Evolutionary conservation across 179 eudicot genomes (phyloP), one percentile per base, ranked within the genome.

Genomic region (Amaranthus tricolor): DNA sequence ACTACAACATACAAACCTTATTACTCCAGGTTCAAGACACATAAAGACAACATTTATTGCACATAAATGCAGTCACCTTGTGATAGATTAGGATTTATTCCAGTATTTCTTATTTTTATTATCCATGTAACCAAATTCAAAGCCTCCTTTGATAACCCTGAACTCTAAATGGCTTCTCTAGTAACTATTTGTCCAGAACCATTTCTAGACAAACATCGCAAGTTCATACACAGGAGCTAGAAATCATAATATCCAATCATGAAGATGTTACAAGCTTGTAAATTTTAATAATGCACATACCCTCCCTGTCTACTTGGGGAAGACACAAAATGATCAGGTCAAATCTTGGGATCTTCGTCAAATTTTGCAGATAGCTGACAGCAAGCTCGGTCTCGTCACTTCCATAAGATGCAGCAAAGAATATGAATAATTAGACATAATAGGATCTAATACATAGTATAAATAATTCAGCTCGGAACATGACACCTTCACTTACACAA

Each of bases 271-370:
- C 55, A 53, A 63, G 63, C 20, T n/a, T 15, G 59, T 12, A 17
- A 43, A 72, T 19, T 15, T 57, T 47, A 44, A 59, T 63, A 69
- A 73, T 15, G 68, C 55, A 83, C 96, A 70, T 90, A 95, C 99
- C 95, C 66, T 88, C 81, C 77, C 83, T 89, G 76, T 93, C 97
- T 40, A 86, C 56, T 24, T 89, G 78, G 50, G 96, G 79, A 83
- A 95, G 96, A 70, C 97, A 95, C 97, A 95, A 80, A 78, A 95
- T 82, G 79, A 93, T 80, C 89, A 85, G 89, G 76, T 87, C 89
- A 76, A 95, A 95, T 80, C 99, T 89, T 52, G 95, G 82, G 77
- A 93, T 79, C 77, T 85, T 86, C 70, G 88, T 81, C 58, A 95
- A 77, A 77, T 82, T 88, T 67, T 90, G 88, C 21, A 95, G 76